Evolutionary conservation across 177 flowering plant species (phyloP).

Genomic region (Vitis hybrid): DNA sequence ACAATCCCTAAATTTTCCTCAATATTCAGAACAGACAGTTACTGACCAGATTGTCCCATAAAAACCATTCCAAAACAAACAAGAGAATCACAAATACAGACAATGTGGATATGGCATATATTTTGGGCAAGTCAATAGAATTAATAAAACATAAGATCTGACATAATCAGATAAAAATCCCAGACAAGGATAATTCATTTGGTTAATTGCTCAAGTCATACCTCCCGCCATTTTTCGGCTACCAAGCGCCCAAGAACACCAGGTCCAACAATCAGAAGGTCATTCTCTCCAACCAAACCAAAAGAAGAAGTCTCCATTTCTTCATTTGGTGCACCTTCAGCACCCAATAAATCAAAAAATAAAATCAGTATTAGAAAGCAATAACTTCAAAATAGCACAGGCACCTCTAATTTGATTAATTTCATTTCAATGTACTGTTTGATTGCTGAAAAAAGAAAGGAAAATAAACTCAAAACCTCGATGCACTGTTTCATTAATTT

Average conservation of each 20-base stretch:
- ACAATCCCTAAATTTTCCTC: no score
- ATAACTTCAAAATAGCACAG: neutral
- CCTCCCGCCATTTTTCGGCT: constrained; percentile 83
- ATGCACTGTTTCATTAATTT: neutral
- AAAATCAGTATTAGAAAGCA: neutral
- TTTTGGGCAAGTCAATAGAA: no score
- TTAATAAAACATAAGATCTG: no score
- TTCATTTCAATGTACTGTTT: neutral
- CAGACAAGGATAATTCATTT: no score
- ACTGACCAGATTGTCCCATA: no score
- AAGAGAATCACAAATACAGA: no score
- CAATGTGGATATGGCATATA: no score
- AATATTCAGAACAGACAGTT: no score
- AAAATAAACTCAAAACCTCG: neutral
- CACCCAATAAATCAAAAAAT: constrained; percentile 6
- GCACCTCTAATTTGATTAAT: neutral
- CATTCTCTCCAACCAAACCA: constrained; percentile 53
- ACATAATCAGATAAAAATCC: no score
- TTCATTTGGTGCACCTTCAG: constrained; percentile 36
- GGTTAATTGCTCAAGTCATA: constrained; percentile 11
- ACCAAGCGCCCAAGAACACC: constrained; percentile 93
- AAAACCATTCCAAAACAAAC: no score
- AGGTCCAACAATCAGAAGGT: constrained; percentile 89
- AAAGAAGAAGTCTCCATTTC: constrained; percentile 32
- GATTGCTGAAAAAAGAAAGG: neutral